Evolutionary conservation across 1,139 yeast species (phyloP).

Genomic region (Sugiyamaella paludigena): DNA sequence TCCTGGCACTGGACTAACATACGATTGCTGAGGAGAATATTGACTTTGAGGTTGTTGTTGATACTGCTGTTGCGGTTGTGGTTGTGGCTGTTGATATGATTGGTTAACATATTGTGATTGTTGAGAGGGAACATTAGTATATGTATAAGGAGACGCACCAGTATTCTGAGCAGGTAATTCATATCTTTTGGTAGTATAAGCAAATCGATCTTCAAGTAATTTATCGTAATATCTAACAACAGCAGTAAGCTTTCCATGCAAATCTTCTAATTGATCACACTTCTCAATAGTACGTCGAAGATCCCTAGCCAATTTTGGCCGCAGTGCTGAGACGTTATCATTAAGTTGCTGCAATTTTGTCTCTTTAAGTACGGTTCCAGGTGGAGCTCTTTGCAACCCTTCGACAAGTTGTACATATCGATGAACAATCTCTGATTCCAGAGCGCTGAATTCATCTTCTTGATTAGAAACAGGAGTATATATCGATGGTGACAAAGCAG

Average conservation of each 20-base stretch:
- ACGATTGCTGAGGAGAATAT: too few species aligned
- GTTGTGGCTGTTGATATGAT: too few species aligned
- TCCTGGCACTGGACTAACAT: too few species aligned
- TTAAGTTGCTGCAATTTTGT: conserved; percentile 61
- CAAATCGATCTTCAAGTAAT: conserved; percentile 65
- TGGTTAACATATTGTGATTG: too few species aligned
- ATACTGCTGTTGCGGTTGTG: too few species aligned
- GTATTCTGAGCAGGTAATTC: background rate
- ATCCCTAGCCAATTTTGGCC: conserved; percentile 72
- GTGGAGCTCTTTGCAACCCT: conserved; percentile 50
- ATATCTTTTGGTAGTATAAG: conserved; percentile 36
- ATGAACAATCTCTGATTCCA: conserved; percentile 67
- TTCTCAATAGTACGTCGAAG: conserved; percentile 61
- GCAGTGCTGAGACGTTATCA: conserved; percentile 58
- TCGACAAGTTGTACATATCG: conserved; percentile 67
- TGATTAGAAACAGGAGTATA: conserved; percentile 16
- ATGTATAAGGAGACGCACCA: too few species aligned
- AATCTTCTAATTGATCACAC: conserved; percentile 68
- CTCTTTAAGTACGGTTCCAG: conserved; percentile 59
- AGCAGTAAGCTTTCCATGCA: conserved; percentile 79
- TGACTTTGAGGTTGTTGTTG: too few species aligned
- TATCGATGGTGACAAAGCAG: conserved; percentile 21
- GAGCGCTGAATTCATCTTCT: conserved; percentile 46
- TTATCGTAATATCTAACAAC: conserved; percentile 77
- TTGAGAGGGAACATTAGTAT: too few species aligned